Percentiles rank a stretch among this genome's conserved stretches.
These are phyloP conservation scores for Mycena albidolilacea DNA, from an alignment of 768 basidiomycete genomes.

Conservation along the genomic window DNA sequence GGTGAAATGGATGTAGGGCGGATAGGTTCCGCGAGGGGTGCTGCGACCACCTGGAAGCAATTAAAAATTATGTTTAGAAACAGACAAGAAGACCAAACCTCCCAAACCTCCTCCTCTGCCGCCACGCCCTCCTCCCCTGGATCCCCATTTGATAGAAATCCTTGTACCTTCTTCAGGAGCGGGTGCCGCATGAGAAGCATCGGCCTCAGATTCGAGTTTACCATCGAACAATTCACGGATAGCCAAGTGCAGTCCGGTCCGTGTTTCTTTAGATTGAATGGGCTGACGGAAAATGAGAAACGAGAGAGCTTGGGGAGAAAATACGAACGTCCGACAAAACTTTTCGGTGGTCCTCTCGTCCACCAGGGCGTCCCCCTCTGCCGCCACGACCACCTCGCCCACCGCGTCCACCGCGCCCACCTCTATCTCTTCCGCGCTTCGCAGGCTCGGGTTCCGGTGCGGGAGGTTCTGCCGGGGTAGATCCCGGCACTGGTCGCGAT, in stretches of 20 bases:
- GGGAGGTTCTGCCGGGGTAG: constrained; percentile 36
- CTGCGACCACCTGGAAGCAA: constrained; percentile 57
- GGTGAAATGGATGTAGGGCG: constrained; percentile 95
- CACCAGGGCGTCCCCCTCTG: constrained; percentile 53
- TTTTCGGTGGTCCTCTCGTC: constrained; percentile 76
- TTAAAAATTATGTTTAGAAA: constrained; percentile 11
- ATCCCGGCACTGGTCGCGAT: constrained; percentile 53
- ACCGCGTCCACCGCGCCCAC: constrained; percentile 57
- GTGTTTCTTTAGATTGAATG: constrained; percentile 83
- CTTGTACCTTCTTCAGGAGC: constrained; percentile 77
- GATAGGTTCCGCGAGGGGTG: constrained; percentile 74
- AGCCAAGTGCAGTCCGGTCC: constrained; percentile 86
- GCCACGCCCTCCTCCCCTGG: constrained; percentile 62
- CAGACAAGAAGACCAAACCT: constrained; percentile 35
- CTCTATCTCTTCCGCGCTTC: constrained; percentile 54
- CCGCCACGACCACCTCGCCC: constrained; percentile 62
- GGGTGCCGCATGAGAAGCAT: constrained; percentile 58
- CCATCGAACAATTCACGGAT: constrained; percentile 87
- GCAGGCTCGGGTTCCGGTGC: constrained; percentile 45
- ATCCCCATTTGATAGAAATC: constrained; percentile 84
- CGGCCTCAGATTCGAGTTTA: constrained; percentile 88
- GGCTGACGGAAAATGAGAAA: constrained; percentile 65
- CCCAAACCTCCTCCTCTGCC: constrained; percentile 65
- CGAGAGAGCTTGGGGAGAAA: constrained; percentile 30
- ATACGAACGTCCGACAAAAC: constrained; percentile 86